Conservation (phyloP, 139 green algal species). For the Coelastrella sp. region DNA sequence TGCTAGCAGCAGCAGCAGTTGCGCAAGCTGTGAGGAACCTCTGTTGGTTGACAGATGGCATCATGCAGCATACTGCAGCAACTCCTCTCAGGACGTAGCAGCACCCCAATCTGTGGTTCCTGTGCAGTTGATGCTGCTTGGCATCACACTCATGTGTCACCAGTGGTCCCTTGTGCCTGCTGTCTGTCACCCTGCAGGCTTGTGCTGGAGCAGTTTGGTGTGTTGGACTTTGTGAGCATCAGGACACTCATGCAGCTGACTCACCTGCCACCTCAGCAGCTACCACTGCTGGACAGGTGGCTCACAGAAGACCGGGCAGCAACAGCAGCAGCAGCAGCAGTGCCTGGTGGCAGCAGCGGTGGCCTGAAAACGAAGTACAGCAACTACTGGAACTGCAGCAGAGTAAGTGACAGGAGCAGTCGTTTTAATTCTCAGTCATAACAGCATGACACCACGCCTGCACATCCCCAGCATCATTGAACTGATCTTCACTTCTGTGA, state of each 20-base stretch:
- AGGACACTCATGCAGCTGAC: slow-evolving; percentile 16
- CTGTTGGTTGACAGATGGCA: not conserved
- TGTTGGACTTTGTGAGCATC: slow-evolving; percentile 20
- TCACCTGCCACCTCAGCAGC: slow-evolving; percentile 21
- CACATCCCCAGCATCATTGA: too few relatives aligned
- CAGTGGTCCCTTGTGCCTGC: not conserved
- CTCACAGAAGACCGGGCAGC: not conserved
- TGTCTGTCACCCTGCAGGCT: not conserved
- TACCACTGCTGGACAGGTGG: slow-evolving; percentile 8
- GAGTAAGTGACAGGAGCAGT: too few relatives aligned
- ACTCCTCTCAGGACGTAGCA: not conserved
- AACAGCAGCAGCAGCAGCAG: not conserved
- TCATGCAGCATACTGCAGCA: not conserved
- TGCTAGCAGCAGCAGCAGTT: not conserved
- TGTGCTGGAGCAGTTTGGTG: not conserved
- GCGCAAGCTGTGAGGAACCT: too few relatives aligned
- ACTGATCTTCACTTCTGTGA: too few relatives aligned
- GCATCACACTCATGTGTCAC: not conserved
- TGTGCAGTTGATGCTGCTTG: not conserved
- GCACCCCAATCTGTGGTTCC: not conserved
- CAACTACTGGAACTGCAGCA: too few relatives aligned
- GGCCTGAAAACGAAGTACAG: not conserved
- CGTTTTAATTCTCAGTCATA: too few relatives aligned
- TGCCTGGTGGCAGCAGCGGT: not conserved
- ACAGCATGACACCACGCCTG: too few relatives aligned